Evolutionary conservation across 2,329 filamentous ascomycete genomes (phyloP).

Genomic region (Apiospora koreana): DNA sequence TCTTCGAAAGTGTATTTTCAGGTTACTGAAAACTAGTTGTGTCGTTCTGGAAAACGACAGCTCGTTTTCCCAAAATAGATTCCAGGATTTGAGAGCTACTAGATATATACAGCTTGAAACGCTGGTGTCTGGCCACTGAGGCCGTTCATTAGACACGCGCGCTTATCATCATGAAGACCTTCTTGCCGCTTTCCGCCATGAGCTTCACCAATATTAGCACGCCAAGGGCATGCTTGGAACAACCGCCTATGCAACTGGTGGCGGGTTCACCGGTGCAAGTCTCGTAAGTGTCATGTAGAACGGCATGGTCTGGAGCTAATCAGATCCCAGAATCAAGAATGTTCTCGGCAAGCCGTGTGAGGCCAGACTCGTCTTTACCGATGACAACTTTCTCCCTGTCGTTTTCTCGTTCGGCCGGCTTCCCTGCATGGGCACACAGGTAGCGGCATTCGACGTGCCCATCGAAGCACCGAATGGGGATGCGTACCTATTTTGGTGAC

Average conservation of each 20-base stretch:
- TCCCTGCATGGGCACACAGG: not conserved
- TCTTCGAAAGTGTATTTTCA: not conserved
- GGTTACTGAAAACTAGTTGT: not conserved
- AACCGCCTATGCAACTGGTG: not conserved
- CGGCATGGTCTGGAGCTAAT: not conserved
- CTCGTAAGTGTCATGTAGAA: not conserved
- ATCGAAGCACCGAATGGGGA: not conserved
- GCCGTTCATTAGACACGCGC: not conserved
- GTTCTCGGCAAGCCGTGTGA: not conserved
- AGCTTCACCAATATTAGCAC: not conserved
- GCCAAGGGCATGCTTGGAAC: not conserved
- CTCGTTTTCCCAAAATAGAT: not conserved
- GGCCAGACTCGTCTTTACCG: not conserved
- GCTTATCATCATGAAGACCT: not conserved
- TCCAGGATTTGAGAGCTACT: not conserved
- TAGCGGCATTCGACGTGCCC: not conserved
- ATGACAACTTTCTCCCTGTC: not conserved
- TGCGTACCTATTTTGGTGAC: not conserved
- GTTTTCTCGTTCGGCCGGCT: constrained; percentile 3
- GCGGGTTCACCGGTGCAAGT: not conserved
- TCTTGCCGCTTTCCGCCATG: not conserved
- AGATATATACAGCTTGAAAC: not conserved
- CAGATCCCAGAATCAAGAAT: not conserved
- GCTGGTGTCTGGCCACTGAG: not conserved
- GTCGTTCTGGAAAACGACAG: not conserved